Conservation (phyloP, 129 eudicot genomes). For the Artemisia annua region DNA sequence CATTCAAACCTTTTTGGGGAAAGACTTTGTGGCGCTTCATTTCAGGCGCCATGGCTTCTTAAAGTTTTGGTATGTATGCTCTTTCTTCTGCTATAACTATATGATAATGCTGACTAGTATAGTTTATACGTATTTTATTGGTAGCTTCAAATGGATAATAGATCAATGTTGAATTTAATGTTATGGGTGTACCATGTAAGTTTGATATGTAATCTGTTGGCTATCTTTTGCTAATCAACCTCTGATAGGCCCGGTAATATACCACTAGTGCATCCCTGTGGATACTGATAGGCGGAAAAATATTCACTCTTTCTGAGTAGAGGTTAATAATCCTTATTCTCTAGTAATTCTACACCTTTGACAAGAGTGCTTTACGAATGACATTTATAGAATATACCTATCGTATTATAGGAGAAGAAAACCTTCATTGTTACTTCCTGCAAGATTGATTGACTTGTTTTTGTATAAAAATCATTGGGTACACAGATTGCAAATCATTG, state of each 20-base stretch:
- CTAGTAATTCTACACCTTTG: no score
- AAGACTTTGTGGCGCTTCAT: slow-evolving; percentile 77
- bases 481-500: no score
- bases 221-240: no score
- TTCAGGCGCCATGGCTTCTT: slow-evolving; percentile 95
- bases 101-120: background rate
- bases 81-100: background rate
- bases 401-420: background rate
- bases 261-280: no score
- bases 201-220: no score
- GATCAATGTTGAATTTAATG: no score
- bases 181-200: no score
- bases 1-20: slow-evolving; percentile 83
- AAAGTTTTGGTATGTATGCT: slow-evolving; percentile 76
- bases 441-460: background rate
- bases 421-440: background rate
- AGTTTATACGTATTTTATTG: slow-evolving; percentile 10
- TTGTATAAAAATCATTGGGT: background rate
- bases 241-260: no score
- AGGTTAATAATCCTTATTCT: no score
- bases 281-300: no score
- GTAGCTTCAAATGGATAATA: no score
- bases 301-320: no score
- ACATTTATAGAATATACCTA: background rate
- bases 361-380: background rate